phyloP scores from a whole-genome alignment of 371 early-diverging fungal species.

The Saksenaea vasiformis region DNA sequence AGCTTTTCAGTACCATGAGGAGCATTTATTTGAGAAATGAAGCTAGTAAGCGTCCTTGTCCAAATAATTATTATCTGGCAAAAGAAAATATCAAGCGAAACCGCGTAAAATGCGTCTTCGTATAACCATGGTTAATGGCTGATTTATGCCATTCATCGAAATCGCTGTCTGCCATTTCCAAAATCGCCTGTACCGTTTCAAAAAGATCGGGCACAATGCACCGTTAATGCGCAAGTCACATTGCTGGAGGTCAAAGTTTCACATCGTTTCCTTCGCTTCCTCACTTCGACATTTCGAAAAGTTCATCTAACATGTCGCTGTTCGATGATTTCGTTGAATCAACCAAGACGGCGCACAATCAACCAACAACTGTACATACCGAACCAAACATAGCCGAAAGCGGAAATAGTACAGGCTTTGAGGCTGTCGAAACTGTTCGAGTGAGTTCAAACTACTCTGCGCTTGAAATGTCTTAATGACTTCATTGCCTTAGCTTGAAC shows the following conservation, averaged over 20 bases:
- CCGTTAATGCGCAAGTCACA: background rate
- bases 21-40: too few relatives aligned
- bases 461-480: background rate
- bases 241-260: background rate
- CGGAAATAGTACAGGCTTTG: background rate
- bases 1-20: too few relatives aligned
- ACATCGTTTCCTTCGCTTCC: background rate
- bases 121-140: too few relatives aligned
- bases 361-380: background rate
- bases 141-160: too few relatives aligned
- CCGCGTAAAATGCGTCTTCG: too few relatives aligned
- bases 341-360: background rate
- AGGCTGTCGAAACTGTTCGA: background rate
- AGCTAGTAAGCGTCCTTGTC: too few relatives aligned
- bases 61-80: too few relatives aligned
- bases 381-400: background rate
- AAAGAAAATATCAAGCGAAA: too few relatives aligned
- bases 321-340: constrained; percentile 12
- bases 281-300: background rate
- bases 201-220: too few relatives aligned
- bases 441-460: background rate
- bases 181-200: too few relatives aligned
- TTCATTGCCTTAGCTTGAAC: background rate
- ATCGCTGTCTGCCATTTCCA: too few relatives aligned
- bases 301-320: constrained; percentile 3